phyloP scores from a whole-genome alignment of 345 rosid genomes.

The Citrus mangshanensis region DNA sequence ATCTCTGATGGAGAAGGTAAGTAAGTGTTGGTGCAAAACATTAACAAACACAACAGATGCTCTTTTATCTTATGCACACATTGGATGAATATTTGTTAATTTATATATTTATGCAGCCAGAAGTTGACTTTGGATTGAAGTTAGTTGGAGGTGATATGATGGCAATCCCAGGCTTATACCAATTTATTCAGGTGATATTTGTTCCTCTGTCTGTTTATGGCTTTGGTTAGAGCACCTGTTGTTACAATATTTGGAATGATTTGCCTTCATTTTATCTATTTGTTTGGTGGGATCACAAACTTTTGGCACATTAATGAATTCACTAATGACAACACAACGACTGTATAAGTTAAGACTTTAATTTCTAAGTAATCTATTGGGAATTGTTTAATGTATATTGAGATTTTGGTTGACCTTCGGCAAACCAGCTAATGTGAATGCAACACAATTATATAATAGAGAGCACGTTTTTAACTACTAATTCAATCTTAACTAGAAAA shows the following conservation, averaged over 20 bases:
- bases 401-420: slow-evolving; percentile 19
- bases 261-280: background rate
- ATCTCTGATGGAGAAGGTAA: slow-evolving; percentile 47
- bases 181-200: slow-evolving; percentile 38
- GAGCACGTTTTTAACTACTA: background rate
- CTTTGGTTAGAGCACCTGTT: background rate
- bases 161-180: slow-evolving; percentile 51
- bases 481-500: background rate
- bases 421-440: slow-evolving; percentile 9
- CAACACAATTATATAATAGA: background rate
- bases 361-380: background rate
- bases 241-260: background rate
- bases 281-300: background rate
- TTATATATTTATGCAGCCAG: slow-evolving; percentile 31
- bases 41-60: background rate
- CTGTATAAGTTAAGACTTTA: background rate
- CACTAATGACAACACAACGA: background rate
- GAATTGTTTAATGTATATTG: slow-evolving; percentile 2
- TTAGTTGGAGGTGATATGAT: slow-evolving; percentile 44
- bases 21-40: background rate
- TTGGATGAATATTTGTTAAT: slow-evolving; percentile 4
- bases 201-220: background rate
- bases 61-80: background rate
- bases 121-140: slow-evolving; percentile 48
- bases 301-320: background rate